Base-by-base conservation (phyloP, 192 early-diverging fungal species). In the Umbelopsis sp. region DNA sequence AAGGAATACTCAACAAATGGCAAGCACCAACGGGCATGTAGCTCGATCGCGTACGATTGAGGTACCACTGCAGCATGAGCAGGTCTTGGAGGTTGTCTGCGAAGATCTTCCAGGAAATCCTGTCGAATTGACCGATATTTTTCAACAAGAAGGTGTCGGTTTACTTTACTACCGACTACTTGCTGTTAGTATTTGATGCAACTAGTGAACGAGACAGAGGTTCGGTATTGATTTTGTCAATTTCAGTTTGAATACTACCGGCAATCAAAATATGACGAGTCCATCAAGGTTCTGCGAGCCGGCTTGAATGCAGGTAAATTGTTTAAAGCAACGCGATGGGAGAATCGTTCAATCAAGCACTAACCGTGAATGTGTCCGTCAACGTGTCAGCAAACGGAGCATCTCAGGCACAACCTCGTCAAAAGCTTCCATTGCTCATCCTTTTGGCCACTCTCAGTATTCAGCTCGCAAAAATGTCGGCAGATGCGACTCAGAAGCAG, bases 381-480 rank as follows among this genome's bases (percentile, higher is more conserved):
- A 22, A 45, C 33, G 18, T n/a, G 30, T n/a, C 66, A 69, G 71
- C 75, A 4, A 68, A 66, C 18, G 33, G 47, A 21, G 66, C 69
- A 2, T 67, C 70, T 30, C 61, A 78, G 18, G 75, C 78, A 33
- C 78, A 81, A 51, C 78, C 81, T n/a, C 78, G 82, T 33, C 78
- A 73, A 12, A 89, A 88, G 45, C 79, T 94, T 16, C 90, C 91
- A 7, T 80, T 96, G 2, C 84, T 93, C 18, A 92, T 87, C 46
- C 74, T 89, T 8, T 80, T 95, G 47, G 92, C 93, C 12, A 88
- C 87, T 48, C 87, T 92, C 21, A 84, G 92, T 74, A 90, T 96
- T 67, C 86, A 91, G 53, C 82, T 85, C 71, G 90, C 91, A 21
- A 79, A 82, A 66, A 66, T 79, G 37, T 64, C 76, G 21, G 68